A percentile compares a stretch with the other conserved stretches of the same genome.
These are phyloP conservation scores for Sedum album DNA, from an alignment of 164 flowering plant genomes.

Conservation along the genomic window DNA sequence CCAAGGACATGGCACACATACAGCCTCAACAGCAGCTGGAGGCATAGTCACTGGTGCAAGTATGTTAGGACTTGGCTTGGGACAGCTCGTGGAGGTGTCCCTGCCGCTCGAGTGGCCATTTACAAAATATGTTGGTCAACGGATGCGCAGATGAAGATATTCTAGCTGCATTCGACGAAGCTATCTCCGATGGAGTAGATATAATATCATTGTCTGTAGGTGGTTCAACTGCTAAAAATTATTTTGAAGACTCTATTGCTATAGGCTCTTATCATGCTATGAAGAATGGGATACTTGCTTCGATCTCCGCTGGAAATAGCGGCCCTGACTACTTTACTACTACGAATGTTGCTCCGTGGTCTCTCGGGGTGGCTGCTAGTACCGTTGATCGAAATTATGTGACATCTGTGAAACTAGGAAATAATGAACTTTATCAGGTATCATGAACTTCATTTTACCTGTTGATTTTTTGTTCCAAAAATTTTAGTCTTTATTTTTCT, in stretches of 20 bases:
- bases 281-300: conserved; percentile 25
- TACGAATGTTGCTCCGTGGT: conserved; percentile 34
- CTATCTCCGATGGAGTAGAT: conserved; percentile 44
- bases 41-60: conserved; percentile 22
- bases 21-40: conserved; percentile 51
- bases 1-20: conserved; percentile 45
- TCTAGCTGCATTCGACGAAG: conserved; percentile 49
- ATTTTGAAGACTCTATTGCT: conserved; percentile 21
- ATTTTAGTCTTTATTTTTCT: not conserved
- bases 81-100: conserved; percentile 49
- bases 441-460: not conserved
- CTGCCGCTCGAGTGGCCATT: conserved; percentile 42
- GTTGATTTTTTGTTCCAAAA: not conserved
- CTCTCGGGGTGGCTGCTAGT: conserved; percentile 33
- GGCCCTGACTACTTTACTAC: conserved; percentile 21
- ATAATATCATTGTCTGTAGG: conserved; percentile 35
- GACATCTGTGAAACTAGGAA: conserved; percentile 20
- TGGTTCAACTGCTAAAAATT: not conserved
- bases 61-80: conserved; percentile 28
- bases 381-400: conserved; percentile 25
- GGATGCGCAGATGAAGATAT: conserved; percentile 28
- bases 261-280: conserved; percentile 32
- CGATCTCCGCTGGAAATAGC: conserved; percentile 24
- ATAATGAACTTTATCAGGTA: conserved; percentile 22
- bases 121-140: conserved; percentile 34